These are phyloP conservation scores for Kwoniella dendrophila DNA, from an alignment of 768 basidiomycete genomes.

Conservation along the genomic window DNA sequence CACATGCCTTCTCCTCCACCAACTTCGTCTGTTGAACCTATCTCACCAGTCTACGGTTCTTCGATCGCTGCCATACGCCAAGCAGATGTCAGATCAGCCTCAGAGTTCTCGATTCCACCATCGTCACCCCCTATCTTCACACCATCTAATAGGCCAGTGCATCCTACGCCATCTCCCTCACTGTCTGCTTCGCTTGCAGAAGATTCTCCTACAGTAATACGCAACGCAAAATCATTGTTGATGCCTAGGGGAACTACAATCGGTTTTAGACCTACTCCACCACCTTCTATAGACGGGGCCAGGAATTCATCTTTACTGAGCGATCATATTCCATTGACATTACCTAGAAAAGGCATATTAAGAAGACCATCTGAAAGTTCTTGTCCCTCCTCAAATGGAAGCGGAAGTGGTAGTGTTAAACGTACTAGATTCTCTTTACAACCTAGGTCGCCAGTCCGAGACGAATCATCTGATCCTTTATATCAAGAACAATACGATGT, in stretches of 20 bases:
- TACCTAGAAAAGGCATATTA: constrained; percentile 26
- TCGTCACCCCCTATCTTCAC: constrained; percentile 21
- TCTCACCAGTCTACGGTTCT: not conserved
- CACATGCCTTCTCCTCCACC: constrained; percentile 21
- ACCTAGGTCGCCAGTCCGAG: constrained; percentile 25
- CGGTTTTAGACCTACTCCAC: constrained; percentile 14
- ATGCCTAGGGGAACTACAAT: not conserved
- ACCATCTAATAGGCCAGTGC: constrained; percentile 4
- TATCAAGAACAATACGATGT: constrained; percentile 7
- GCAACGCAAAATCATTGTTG: not conserved
- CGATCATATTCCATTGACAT: constrained; percentile 4
- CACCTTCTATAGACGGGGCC: constrained; percentile 22
- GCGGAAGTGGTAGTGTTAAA: constrained; percentile 20
- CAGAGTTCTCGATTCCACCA: constrained; percentile 20
- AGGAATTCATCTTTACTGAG: constrained; percentile 20
- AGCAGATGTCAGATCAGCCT: constrained; percentile 8
- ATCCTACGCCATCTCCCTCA: constrained; percentile 27
- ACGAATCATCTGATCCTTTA: constrained; percentile 17
- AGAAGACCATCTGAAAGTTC: constrained; percentile 17
- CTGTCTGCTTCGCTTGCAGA: constrained; percentile 9
- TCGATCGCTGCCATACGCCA: constrained; percentile 13
- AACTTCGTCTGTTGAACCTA: constrained; percentile 11
- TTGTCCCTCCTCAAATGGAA: constrained; percentile 3
- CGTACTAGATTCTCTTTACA: constrained; percentile 37
- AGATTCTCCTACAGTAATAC: constrained; percentile 1